These are phyloP conservation scores for Streptanthus diversifolius DNA, from an alignment of 345 rosid genomes.

Conservation along the genomic window DNA sequence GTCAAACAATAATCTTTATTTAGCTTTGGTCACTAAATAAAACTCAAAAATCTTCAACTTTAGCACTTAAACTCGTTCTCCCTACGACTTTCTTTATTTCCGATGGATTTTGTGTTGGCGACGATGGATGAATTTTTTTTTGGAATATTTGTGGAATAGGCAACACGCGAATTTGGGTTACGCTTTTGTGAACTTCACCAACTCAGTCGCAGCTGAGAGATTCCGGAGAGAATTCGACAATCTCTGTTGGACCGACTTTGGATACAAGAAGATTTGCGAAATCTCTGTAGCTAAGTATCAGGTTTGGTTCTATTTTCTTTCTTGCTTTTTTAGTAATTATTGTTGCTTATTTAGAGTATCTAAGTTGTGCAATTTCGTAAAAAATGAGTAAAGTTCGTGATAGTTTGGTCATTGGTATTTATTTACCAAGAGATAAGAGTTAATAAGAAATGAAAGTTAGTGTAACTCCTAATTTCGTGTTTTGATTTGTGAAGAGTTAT, in stretches of 20 bases:
- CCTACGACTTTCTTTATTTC: too few species aligned
- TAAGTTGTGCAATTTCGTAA: too few species aligned
- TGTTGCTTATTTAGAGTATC: background rate
- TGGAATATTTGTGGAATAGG: constrained; percentile 14
- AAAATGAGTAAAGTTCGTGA: too few species aligned
- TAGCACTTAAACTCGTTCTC: too few species aligned
- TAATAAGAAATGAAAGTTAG: too few species aligned
- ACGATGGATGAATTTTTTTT: background rate
- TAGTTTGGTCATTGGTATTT: too few species aligned
- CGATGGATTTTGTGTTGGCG: background rate
- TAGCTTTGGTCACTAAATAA: too few species aligned
- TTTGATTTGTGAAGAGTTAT: too few species aligned
- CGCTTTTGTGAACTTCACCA: constrained; percentile 59
- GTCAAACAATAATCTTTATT: too few species aligned
- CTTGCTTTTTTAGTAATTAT: background rate
- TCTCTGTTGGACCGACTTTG: constrained; percentile 23
- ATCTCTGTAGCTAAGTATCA: constrained; percentile 37
- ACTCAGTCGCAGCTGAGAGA: constrained; percentile 31
- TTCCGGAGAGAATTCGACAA: constrained; percentile 26
- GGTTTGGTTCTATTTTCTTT: constrained; percentile 23
- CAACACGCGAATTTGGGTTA: constrained; percentile 43
- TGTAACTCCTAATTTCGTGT: too few species aligned
- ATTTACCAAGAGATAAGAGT: too few species aligned
- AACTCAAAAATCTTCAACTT: too few species aligned
- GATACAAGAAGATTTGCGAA: constrained; percentile 33